These are phyloP conservation scores for Nemania sp. DNA, from an alignment of 2,329 filamentous ascomycete genomes.

Conservation along the genomic window DNA sequence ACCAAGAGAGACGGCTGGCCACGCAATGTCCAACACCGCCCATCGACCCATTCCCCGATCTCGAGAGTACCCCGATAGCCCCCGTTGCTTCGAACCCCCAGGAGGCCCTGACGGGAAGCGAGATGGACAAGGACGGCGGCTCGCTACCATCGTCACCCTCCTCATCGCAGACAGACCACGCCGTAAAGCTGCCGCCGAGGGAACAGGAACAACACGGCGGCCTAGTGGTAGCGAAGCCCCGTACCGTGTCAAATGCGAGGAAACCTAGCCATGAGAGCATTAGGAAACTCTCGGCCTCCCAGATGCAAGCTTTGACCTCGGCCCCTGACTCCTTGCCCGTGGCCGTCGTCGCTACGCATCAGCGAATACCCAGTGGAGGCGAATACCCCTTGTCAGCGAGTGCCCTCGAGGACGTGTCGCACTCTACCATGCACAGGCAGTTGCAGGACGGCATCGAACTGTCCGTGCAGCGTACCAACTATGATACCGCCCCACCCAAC, in stretches of 20 bases:
- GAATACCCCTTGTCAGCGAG: conserved; percentile 46
- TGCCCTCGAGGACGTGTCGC: conserved; percentile 42
- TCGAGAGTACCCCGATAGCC: conserved; percentile 13
- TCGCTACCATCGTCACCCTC: not conserved
- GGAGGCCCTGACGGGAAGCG: not conserved
- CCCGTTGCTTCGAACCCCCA: not conserved
- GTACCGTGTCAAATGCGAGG: conserved; percentile 32
- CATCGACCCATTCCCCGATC: conserved; percentile 25
- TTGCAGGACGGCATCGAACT: conserved; percentile 34
- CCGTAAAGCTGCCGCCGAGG: conserved; percentile 11
- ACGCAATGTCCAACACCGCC: conserved; percentile 28
- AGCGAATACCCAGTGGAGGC: conserved; percentile 41
- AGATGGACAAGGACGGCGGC: not conserved
- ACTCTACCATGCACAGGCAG: conserved; percentile 42
- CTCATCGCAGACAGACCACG: not conserved
- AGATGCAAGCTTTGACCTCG: conserved; percentile 62
- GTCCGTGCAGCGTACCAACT: conserved; percentile 10
- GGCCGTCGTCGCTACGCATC: conserved; percentile 45
- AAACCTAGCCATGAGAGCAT: conserved; percentile 47
- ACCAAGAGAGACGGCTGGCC: conserved; percentile 7
- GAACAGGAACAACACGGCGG: conserved; percentile 18
- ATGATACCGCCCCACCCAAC: conserved; percentile 38
- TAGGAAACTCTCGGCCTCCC: conserved; percentile 59
- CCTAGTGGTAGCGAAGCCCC: conserved; percentile 24
- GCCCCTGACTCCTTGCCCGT: conserved; percentile 63